A percentile compares a stretch with the other conserved stretches of the same genome.
Evolutionary conservation across 441 rosid genomes (phyloP).

Genomic region (Adansonia grandidieri): DNA sequence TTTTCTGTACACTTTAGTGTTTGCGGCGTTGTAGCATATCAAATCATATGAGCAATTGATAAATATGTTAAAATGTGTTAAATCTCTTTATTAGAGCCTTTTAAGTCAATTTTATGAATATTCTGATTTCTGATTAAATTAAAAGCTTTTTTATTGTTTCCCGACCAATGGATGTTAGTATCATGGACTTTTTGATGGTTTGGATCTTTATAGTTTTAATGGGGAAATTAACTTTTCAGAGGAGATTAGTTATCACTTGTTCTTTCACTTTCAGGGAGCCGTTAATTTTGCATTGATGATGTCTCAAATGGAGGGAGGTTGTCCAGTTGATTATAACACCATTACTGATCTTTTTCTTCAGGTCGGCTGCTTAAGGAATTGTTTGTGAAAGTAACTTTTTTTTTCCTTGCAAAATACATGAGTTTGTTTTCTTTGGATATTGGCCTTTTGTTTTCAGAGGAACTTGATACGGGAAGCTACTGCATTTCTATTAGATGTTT

Average conservation of each 20-base stretch:
- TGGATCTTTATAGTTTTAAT: neutral
- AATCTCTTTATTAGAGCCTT: neutral
- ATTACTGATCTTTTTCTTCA: conserved; percentile 99
- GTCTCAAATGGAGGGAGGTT: conserved; percentile 99
- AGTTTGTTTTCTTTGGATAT: conserved; percentile 22
- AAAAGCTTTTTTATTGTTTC: neutral
- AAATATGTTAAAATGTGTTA: neutral
- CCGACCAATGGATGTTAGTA: neutral
- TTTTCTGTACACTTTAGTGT: conserved; percentile 25
- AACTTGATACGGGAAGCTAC: conserved; percentile 98
- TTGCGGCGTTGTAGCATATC: conserved; percentile 28
- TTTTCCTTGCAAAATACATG: conserved; percentile 15
- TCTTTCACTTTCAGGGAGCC: conserved; percentile 74
- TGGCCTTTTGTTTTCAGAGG: conserved; percentile 55
- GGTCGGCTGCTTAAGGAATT: conserved; percentile 47
- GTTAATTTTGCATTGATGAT: conserved; percentile 99
- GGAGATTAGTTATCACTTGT: neutral
- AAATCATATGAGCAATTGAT: conserved; percentile 19
- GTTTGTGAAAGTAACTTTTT: neutral
- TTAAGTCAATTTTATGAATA: neutral
- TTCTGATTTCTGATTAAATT: neutral
- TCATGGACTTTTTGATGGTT: conserved; percentile 6
- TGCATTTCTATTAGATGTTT: conserved; percentile 96
- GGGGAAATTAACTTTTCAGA: neutral
- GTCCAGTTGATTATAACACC: conserved; percentile 97